Evolutionary conservation across 2,329 filamentous ascomycete species (phyloP), one percentile per base, ranked within the genome.

Genomic region (Didymella pomorum): DNA sequence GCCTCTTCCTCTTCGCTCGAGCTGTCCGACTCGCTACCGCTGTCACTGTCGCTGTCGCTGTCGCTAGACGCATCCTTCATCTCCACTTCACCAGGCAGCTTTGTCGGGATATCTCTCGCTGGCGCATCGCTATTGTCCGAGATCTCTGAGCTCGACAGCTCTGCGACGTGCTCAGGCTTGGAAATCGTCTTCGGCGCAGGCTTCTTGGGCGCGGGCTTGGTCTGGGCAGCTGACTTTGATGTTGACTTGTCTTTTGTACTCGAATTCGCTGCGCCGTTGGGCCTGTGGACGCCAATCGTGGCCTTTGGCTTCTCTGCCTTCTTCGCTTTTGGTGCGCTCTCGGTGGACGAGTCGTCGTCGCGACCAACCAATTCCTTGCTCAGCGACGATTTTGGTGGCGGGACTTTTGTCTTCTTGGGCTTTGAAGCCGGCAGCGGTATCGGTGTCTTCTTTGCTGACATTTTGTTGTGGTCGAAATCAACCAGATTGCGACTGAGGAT

Each of bases 1-100:
- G 79, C 71, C 20, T 76, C 75, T 21, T 76, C 76, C 20, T 75
- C 74, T 28, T 79, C 78, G 51, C 75, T 79, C 20, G 73, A 74
- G 63, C 71, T 66, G 26, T 69, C 71, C 16, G 68, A 70, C 48
- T 59, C 64, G 56, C 60, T 66, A 23, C 42, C 49, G n/a, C 62
- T 68, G n/a, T 54, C 52, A 50, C 60, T 65, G 23, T 46, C 58
- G 23, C 41, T 57, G n/a, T 54, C 52, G 51, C 60, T 65, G 23
- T 46, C 58, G 23, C 41, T 57, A 2, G 50, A 52, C 16, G 55
- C 61, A 29, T 50, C 56, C 54, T 63, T 63, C 44, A 52, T 61
- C 35, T 54, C 61, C 41, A 57, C 55, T 28, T 63, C 61, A 12
- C 61, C 60, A 28, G 62, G 51, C 23, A 61, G 39, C 54, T 67